A percentile compares a stretch with the other conserved stretches of the same genome.
These are phyloP conservation scores for Ajuga chamaepitys DNA, from an alignment of 257 asterid species.

Conservation along the genomic window DNA sequence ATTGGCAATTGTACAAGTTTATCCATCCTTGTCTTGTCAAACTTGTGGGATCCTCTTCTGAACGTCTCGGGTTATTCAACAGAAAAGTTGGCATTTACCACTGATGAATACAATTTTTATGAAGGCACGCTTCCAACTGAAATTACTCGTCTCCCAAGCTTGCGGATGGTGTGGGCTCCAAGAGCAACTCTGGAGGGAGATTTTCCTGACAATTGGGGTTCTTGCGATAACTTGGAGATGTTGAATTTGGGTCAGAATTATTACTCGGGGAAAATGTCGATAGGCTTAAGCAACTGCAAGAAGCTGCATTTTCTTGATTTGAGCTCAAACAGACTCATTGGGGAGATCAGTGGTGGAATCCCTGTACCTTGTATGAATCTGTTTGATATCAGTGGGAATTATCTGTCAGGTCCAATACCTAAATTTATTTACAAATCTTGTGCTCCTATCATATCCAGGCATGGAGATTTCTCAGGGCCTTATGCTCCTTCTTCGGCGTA, in stretches of 20 bases:
- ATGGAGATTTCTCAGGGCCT: slow-evolving; percentile 14
- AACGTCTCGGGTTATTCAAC: slow-evolving; percentile 20
- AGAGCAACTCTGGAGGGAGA: slow-evolving; percentile 61
- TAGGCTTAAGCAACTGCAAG: slow-evolving; percentile 54
- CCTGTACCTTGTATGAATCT: slow-evolving; percentile 84
- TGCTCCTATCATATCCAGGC: slow-evolving; percentile 21
- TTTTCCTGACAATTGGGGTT: slow-evolving; percentile 68
- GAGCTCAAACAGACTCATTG: slow-evolving; percentile 68
- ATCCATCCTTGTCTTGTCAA: slow-evolving; percentile 67
- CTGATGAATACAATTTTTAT: slow-evolving; percentile 68
- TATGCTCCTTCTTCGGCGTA: slow-evolving; percentile 56
- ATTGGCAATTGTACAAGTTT: slow-evolving; percentile 67
- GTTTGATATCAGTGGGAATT: slow-evolving; percentile 72
- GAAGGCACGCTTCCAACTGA: slow-evolving; percentile 62
- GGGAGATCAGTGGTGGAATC: slow-evolving; percentile 48
- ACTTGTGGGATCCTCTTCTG: slow-evolving; percentile 75
- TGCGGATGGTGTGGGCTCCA: slow-evolving; percentile 92
- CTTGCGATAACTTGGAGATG: slow-evolving; percentile 68
- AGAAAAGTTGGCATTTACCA: slow-evolving; percentile 27
- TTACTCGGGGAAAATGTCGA: slow-evolving; percentile 42
- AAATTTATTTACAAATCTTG: slow-evolving; percentile 40
- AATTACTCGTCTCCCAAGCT: slow-evolving; percentile 47
- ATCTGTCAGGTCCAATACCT: slow-evolving; percentile 69
- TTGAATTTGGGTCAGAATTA: slow-evolving; percentile 73
- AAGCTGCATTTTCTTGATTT: slow-evolving; percentile 72